Evolutionary conservation across 495 filamentous ascomycete genomes (phyloP), one percentile per base, ranked within the genome.

Genomic region (Hypoxylon lenormandii): DNA sequence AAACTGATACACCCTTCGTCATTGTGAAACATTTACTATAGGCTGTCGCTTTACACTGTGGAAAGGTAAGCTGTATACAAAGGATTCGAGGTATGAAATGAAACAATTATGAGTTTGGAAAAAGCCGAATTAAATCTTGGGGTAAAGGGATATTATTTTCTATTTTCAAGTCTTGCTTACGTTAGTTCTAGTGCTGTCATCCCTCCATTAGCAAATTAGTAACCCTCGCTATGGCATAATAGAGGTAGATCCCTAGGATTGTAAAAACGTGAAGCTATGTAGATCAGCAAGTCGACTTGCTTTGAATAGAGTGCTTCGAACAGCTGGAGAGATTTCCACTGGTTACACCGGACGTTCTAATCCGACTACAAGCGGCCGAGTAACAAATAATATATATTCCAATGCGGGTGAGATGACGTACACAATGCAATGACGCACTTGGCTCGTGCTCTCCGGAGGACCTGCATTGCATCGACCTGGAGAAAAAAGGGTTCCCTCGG

Each of bases 341-440:
- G 3, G 26, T 46, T 46, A n/a, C 21, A 23, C 13, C 61, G 56
- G 56, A 57, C 45, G 57, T 61, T 66, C 50, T 61, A n/a, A 66
- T 65, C 67, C 61, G 61, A 43, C 7, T 57, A 6, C 50, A 38
- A 50, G 37, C 11, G 48, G 33, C 60, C 37, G 66, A 49, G 42
- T 40, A 51, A 55, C 66, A 57, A 64, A 64, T 54, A n/a, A n/a
- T n/a, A n/a, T n/a, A n/a, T n/a, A n/a, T 69, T 69, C 55, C 61
- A 52, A 64, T 71, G 68, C 62, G 59, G 57, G 68, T 71, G 56
- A 71, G 67, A 71, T 71, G 68, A 71, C 68, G 68, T 71, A 71
- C 68, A 71, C 68, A 61, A 66, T 66, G 62, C 61, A 66, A 71
- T 71, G 61, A 71, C 61, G 61, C 62, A 71, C 61, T 62, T 65